These are phyloP conservation scores for Gossypium longicalyx DNA, from an alignment of 345 rosid species.

Conservation along the genomic window DNA sequence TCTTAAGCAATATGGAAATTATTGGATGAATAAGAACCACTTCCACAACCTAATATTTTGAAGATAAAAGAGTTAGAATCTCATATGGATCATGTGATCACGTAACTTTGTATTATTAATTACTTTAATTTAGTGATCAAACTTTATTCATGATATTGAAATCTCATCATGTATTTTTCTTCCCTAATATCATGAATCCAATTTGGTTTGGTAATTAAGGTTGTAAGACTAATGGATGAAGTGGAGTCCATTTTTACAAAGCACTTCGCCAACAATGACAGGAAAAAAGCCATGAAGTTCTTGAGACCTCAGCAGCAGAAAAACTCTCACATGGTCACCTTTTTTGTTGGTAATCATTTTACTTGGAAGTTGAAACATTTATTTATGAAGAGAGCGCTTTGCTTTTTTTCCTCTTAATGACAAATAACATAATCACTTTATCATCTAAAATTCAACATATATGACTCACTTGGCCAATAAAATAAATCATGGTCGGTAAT, in stretches of 20 bases:
- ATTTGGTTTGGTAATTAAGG: slow-evolving; percentile 37
- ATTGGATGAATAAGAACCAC: background rate
- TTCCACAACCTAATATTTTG: background rate
- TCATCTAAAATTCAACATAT: background rate
- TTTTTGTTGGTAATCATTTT: slow-evolving; percentile 68
- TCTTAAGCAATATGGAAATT: background rate
- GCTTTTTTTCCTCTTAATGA: background rate
- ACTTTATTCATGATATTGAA: slow-evolving; percentile 2
- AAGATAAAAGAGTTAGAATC: background rate
- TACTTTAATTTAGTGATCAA: background rate
- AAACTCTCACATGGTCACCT: slow-evolving; percentile 95
- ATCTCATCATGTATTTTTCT: background rate
- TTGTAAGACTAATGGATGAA: slow-evolving; percentile 90
- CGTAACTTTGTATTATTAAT: background rate
- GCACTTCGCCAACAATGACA: slow-evolving; percentile 93
- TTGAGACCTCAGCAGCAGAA: slow-evolving; percentile 76
- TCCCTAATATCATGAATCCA: background rate
- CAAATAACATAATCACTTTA: slow-evolving; percentile 7
- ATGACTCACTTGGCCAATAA: background rate
- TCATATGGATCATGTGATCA: background rate
- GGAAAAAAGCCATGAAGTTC: slow-evolving; percentile 96
- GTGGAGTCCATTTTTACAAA: slow-evolving; percentile 96
- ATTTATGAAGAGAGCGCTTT: background rate
- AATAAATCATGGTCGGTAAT: background rate
- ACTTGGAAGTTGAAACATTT: background rate